Evolutionary conservation across 805 yeast species (phyloP).

Genomic region (Starmerella roubikii): DNA sequence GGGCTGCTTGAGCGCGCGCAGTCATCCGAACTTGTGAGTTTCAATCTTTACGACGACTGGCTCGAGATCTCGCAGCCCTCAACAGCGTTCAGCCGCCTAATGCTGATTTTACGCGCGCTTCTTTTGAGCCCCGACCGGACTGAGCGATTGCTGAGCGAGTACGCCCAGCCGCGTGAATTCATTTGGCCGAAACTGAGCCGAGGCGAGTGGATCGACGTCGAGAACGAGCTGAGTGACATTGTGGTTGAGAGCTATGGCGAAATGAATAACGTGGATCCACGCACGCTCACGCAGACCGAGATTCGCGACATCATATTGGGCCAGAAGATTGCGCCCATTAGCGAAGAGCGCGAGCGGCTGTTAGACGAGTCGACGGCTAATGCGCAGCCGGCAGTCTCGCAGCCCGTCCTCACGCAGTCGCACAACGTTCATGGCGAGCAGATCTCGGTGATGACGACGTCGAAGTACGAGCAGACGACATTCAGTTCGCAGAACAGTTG

Average conservation of each 20-base stretch:
- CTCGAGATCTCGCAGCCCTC: conserved; percentile 63
- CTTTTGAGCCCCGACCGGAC: conserved; percentile 51
- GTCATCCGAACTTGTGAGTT: conserved; percentile 81
- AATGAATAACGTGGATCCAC: conserved; percentile 72
- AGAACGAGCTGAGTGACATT: conserved; percentile 73
- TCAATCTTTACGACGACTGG: conserved; percentile 94
- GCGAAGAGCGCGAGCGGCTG: conserved; percentile 54
- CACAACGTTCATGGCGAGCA: conserved; percentile 93
- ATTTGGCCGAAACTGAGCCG: conserved; percentile 84
- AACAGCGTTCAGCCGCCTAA: conserved; percentile 85
- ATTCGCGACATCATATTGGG: conserved; percentile 89
- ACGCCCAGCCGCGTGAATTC: conserved; percentile 68
- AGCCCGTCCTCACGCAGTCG: conserved; percentile 62
- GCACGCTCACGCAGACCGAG: conserved; percentile 82
- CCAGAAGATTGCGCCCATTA: conserved; percentile 52
- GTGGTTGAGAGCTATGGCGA: conserved; percentile 74
- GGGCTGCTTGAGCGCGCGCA: conserved; percentile 73
- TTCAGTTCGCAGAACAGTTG: conserved; percentile 82
- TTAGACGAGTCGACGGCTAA: conserved; percentile 32
- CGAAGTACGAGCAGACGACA: conserved; percentile 70
- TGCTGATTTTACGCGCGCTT: conserved; percentile 69
- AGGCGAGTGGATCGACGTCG: conserved; percentile 88
- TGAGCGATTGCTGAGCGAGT: conserved; percentile 48
- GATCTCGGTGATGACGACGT: conserved; percentile 84
- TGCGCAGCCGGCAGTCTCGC: conserved; percentile 40